Conservation (phyloP, 2,329 filamentous ascomycete genomes). For the Thermothelomyces thermophilus region DNA sequence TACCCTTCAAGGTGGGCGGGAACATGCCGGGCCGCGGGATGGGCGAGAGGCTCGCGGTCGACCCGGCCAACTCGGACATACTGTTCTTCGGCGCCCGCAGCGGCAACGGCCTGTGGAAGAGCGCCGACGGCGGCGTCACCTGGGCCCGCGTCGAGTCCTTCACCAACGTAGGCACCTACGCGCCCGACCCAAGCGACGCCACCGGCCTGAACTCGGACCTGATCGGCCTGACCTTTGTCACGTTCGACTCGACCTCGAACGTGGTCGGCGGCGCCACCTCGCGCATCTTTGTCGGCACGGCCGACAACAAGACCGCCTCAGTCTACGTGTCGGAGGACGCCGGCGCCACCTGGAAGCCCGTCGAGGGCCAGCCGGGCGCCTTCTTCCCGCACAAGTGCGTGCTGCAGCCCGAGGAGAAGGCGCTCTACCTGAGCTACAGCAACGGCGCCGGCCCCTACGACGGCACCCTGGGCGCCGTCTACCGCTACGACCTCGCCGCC, state of each 20-base stretch:
- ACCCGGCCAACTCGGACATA: conserved; percentile 50
- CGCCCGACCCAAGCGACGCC: conserved; percentile 39
- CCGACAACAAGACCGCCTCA: conserved; percentile 46
- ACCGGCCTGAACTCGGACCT: conserved; percentile 41
- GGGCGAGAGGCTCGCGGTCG: conserved; percentile 52
- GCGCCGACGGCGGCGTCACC: conserved; percentile 47
- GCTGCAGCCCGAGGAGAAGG: conserved; percentile 44
- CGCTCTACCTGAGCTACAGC: conserved; percentile 48
- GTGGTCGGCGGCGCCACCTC: conserved; percentile 42
- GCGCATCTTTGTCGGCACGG: conserved; percentile 50
- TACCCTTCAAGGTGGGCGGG: conserved; percentile 55
- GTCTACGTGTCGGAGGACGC: conserved; percentile 49
- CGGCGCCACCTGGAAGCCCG: conserved; percentile 45
- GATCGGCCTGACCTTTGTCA: conserved; percentile 46
- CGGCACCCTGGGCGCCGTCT: conserved; percentile 46
- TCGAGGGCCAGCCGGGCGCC: conserved; percentile 43
- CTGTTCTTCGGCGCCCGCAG: conserved; percentile 53
- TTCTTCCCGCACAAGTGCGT: conserved; percentile 50
- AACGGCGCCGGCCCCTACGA: conserved; percentile 53
- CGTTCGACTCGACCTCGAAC: conserved; percentile 48
- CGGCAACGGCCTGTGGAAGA: conserved; percentile 54
- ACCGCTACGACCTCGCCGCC: conserved; percentile 45
- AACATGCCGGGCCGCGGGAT: conserved; percentile 57
- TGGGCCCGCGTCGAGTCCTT: conserved; percentile 48
- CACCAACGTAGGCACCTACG: conserved; percentile 44